Evolutionary conservation across 805 yeast species (phyloP).

Genomic region (Diddensiella caesifluorescens): DNA sequence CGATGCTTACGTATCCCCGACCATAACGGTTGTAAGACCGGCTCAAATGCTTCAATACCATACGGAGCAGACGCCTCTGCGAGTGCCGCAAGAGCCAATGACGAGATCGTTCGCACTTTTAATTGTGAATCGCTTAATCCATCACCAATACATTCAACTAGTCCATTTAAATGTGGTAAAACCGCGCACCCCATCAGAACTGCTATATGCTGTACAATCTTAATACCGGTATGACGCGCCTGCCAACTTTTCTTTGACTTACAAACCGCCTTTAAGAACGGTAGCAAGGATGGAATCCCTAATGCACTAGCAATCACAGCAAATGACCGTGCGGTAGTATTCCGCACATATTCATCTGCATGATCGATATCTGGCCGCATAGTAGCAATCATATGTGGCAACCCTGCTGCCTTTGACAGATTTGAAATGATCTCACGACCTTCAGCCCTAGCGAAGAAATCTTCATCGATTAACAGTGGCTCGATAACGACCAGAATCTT

Average conservation of each 20-base stretch:
- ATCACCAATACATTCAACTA: slow-evolving; percentile 56
- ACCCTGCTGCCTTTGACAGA: slow-evolving; percentile 75
- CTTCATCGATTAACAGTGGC: slow-evolving; percentile 78
- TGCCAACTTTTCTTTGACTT: slow-evolving; percentile 71
- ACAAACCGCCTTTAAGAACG: slow-evolving; percentile 78
- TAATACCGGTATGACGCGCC: slow-evolving; percentile 78
- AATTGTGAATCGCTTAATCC: slow-evolving; percentile 63
- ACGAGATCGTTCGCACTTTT: slow-evolving; percentile 64
- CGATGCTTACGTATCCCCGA: slow-evolving; percentile 67
- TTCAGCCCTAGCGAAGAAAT: slow-evolving; percentile 64
- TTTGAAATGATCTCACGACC: slow-evolving; percentile 75
- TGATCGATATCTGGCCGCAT: slow-evolving; percentile 80
- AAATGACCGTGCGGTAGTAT: slow-evolving; percentile 67
- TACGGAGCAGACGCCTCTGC: slow-evolving; percentile 83
- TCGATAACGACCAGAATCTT: slow-evolving; percentile 67
- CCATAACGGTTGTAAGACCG: slow-evolving; percentile 72
- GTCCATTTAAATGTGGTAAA: slow-evolving; percentile 62
- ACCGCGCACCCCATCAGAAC: slow-evolving; percentile 62
- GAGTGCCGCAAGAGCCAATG: slow-evolving; percentile 61
- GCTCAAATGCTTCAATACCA: slow-evolving; percentile 85
- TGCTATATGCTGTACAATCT: slow-evolving; percentile 72
- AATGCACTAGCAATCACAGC: slow-evolving; percentile 80
- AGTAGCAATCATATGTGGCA: slow-evolving; percentile 70
- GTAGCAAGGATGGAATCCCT: slow-evolving; percentile 66
- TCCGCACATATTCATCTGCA: slow-evolving; percentile 73